Conservation (phyloP, 768 basidiomycete species). For the Coprinopsis sp. region DNA sequence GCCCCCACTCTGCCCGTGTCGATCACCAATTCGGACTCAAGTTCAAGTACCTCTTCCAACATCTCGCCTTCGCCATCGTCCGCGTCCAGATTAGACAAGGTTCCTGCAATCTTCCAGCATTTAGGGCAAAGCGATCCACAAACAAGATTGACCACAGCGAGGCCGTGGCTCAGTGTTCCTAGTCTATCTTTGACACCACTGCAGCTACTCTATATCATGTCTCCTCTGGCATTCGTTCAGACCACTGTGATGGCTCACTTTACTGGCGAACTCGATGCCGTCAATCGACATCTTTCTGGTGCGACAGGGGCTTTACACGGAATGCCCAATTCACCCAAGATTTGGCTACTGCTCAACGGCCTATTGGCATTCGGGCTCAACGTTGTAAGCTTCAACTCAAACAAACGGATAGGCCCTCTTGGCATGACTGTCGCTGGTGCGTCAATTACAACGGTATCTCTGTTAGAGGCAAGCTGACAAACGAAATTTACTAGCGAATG, state of each 20-base stretch:
- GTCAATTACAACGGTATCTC: constrained; percentile 22
- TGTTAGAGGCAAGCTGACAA: background rate
- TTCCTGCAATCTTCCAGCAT: constrained; percentile 9
- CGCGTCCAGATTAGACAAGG: constrained; percentile 3
- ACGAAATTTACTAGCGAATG: constrained; percentile 53
- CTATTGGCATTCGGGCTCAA: constrained; percentile 89
- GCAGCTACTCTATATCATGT: constrained; percentile 85
- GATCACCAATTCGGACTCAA: no score
- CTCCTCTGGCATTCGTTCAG: constrained; percentile 87
- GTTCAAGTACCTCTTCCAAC: no score
- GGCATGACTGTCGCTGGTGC: constrained; percentile 88
- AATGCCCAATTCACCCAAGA: no score
- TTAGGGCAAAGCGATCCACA: background rate
- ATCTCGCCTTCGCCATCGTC: background rate
- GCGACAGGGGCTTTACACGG: no score
- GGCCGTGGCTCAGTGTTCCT: constrained; percentile 17
- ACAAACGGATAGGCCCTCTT: constrained; percentile 82
- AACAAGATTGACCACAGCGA: background rate
- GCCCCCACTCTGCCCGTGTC: constrained; percentile 2
- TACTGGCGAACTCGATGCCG: constrained; percentile 68
- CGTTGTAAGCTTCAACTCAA: constrained; percentile 93
- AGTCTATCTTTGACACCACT: constrained; percentile 51
- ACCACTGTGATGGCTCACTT: constrained; percentile 73
- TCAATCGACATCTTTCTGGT: constrained; percentile 9
- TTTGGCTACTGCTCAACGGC: constrained; percentile 72